Evolutionary conservation across 805 yeast genomes (phyloP), one percentile per base, ranked within the genome.

Genomic region (Lipomyces sp.): DNA sequence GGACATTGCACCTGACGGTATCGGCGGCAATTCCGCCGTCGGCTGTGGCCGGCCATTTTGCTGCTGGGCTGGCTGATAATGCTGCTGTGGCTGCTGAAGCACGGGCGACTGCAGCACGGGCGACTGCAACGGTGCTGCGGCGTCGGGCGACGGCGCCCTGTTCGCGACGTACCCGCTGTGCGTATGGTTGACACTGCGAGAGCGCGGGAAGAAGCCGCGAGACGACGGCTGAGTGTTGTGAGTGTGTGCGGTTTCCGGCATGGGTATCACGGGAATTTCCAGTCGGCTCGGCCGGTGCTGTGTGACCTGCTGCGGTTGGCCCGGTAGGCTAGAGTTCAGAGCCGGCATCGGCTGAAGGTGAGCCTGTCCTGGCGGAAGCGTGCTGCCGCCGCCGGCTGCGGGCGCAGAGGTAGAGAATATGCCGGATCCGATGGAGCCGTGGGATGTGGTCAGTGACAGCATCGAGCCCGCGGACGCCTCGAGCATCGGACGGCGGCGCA

Each of bases 221-320:
- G 55, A 46, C 13, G 43, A 11, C 11, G 55, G 47, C 22, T 46
- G 51, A 5, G 43, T 42, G 31, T 26, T 10, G 29, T 55, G 59
- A 10, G 59, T 55, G 23, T 55, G 59, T 16, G 59, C 59, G 5
- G 55, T 47, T 34, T 55, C 59, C 18, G 59, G 59, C 5, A 55
- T 45, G n/a, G 59, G 58, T 11, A 55, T 45, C 4, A 55, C 57
- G 13, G 59, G 59, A 16, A 55, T 40, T 23, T 51, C 55, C 14
- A 55, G 28, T 7, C 41, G 39, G 3, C 19, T 7, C n/a, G 41
- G 41, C 11, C 29, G 29, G 29, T 7, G 45, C 18, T n/a, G 45
- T 18, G 5, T 11, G 18, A 8, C 19, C 11, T 24, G 45, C 6
- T 18, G 18, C 29, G 29, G 29, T 26, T 26, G 29, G 10, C 10